phyloP scores from a whole-genome alignment of 139 green algal genomes.

The Tetraselmis striata region DNA sequence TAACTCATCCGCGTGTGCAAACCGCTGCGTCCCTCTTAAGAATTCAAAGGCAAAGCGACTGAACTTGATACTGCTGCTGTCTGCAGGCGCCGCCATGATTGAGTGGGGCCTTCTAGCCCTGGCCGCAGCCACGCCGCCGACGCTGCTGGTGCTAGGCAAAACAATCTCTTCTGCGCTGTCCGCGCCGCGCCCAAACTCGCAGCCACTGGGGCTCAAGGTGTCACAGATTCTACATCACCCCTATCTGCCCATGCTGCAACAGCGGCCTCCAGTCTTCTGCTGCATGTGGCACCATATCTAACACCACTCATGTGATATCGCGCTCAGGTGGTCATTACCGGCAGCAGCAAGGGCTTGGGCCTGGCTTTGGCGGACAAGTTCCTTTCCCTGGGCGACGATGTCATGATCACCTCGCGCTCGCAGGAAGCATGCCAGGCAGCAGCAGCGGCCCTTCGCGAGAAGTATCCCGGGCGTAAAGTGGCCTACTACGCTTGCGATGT shows the following conservation, averaged over 20 bases:
- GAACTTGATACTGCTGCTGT: too few species aligned
- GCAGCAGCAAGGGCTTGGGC: slow-evolving; percentile 38
- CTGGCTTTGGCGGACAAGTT: slow-evolving; percentile 19
- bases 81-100: too few species aligned
- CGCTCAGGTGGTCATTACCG: slow-evolving; percentile 3
- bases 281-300: too few species aligned
- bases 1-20: too few species aligned
- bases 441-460: not conserved
- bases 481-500: not conserved
- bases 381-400: not conserved
- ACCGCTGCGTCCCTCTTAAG: too few species aligned
- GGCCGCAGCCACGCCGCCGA: too few species aligned
- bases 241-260: too few species aligned
- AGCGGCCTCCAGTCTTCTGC: too few species aligned
- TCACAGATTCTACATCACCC: too few species aligned
- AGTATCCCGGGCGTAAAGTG: not conserved
- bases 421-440: not conserved
- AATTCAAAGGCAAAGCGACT: too few species aligned
- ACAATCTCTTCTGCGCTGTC: not conserved
- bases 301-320: too few species aligned
- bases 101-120: not conserved
- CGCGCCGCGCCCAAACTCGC: not conserved
- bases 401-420: not conserved
- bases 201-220: not conserved
- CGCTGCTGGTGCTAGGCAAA: not conserved